Conservation (phyloP, 305 asterid genomes). For the Fraxinus sp. region DNA sequence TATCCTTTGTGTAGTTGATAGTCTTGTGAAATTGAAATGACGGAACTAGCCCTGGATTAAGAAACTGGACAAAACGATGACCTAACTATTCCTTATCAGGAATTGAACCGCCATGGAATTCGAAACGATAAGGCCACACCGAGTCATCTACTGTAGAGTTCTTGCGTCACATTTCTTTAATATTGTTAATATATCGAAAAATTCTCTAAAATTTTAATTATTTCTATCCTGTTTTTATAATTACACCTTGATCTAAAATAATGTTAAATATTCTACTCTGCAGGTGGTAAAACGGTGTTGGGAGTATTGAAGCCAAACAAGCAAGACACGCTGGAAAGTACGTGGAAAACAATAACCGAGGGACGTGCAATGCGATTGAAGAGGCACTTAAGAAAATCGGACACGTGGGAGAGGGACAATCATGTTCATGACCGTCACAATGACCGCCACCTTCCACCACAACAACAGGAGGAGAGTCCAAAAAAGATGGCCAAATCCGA, state of each 20-base stretch:
- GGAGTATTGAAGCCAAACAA: conserved; percentile 58
- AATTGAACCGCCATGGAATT: neutral
- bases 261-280: neutral
- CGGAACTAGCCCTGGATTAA: conserved; percentile 2
- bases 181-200: neutral
- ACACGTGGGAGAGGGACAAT: conserved; percentile 63
- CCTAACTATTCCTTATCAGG: neutral
- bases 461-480: conserved; percentile 24
- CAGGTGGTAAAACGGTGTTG: conserved; percentile 61
- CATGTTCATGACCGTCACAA: conserved; percentile 19
- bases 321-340: conserved; percentile 76
- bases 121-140: neutral
- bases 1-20: neutral
- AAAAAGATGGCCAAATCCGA: conserved; percentile 54
- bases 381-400: conserved; percentile 70
- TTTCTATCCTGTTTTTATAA: neutral
- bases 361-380: conserved; percentile 71
- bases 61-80: neutral
- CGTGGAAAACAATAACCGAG: conserved; percentile 83
- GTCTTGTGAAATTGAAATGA: neutral
- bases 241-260: neutral
- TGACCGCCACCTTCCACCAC: conserved; percentile 6
- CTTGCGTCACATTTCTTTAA: neutral
- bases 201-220: neutral
- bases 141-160: neutral